phyloP scores from a whole-genome alignment of 2,329 filamentous ascomycete species.

The Penicillium sp. region DNA sequence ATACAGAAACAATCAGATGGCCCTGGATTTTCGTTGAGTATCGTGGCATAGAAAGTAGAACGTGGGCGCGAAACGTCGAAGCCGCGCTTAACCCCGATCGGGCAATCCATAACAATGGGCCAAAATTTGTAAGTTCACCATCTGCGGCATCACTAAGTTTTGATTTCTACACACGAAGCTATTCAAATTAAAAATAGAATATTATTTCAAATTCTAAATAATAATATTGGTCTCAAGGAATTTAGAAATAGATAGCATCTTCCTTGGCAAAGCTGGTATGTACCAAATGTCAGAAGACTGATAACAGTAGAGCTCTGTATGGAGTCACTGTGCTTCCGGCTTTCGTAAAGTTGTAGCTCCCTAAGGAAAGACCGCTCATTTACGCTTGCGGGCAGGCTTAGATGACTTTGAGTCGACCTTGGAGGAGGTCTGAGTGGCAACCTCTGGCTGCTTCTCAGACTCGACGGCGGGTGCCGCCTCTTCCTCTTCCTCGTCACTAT shows the following conservation, averaged over 20 bases:
- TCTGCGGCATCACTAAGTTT: neutral
- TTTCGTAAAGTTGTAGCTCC: neutral
- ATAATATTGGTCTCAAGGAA: neutral
- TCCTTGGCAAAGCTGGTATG: neutral
- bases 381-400: conserved; percentile 33
- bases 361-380: conserved; percentile 21
- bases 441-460: conserved; percentile 21
- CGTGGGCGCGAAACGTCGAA: conserved; percentile 12
- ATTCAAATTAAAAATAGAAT: neutral
- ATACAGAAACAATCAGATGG: neutral
- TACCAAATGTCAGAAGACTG: neutral
- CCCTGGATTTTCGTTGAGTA: neutral
- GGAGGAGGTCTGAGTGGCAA: conserved; percentile 29
- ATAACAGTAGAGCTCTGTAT: neutral
- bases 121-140: neutral
- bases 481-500: conserved; percentile 67
- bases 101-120: conserved; percentile 21
- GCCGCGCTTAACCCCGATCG: conserved; percentile 19
- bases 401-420: conserved; percentile 26
- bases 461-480: conserved; percentile 33
- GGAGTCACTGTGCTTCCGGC: neutral
- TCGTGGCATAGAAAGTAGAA: conserved; percentile 11
- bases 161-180: neutral
- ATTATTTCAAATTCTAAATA: neutral
- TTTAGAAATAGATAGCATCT: neutral